Percentiles rank a stretch among this genome's conserved stretches.
Evolutionary conservation across 257 asterid genomes (phyloP).

Genomic region (Fraxinus anomala): DNA sequence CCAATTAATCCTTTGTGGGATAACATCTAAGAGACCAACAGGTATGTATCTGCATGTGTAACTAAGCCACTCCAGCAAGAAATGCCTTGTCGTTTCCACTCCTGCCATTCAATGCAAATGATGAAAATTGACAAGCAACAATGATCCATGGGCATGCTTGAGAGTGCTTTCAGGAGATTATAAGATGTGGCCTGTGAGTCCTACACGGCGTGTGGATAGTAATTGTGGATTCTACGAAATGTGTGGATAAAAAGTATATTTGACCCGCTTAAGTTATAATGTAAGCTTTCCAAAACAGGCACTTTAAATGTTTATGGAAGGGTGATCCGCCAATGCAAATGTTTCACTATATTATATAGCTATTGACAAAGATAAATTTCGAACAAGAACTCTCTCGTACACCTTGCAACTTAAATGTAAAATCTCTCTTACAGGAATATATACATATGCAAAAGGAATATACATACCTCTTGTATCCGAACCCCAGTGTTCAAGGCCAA

Average conservation of each 20-base stretch:
- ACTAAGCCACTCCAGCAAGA: constrained; percentile 92
- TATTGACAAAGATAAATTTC: neutral
- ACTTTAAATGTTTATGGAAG: no score
- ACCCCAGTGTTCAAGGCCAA: constrained; percentile 98
- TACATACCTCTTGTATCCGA: constrained; percentile 84
- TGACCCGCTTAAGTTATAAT: no score
- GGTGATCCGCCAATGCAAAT: neutral
- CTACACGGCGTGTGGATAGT: no score
- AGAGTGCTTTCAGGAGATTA: no score
- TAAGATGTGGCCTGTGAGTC: no score
- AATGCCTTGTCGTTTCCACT: constrained; percentile 87
- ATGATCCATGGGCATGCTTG: neutral
- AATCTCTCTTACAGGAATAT: neutral
- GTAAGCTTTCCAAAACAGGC: no score
- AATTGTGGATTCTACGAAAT: no score
- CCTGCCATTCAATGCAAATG: constrained; percentile 51
- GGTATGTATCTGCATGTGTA: constrained; percentile 85
- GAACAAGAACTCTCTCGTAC: neutral
- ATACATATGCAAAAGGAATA: neutral
- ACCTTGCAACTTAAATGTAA: neutral
- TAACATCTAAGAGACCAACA: constrained; percentile 82
- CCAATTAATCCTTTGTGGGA: constrained; percentile 82
- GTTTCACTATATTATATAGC: neutral
- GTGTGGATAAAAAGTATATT: no score
- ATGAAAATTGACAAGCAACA: constrained; percentile 7